Conservation (phyloP, 2,329 filamentous ascomycete genomes). For the Chrysoporthe puriensis region DNA sequence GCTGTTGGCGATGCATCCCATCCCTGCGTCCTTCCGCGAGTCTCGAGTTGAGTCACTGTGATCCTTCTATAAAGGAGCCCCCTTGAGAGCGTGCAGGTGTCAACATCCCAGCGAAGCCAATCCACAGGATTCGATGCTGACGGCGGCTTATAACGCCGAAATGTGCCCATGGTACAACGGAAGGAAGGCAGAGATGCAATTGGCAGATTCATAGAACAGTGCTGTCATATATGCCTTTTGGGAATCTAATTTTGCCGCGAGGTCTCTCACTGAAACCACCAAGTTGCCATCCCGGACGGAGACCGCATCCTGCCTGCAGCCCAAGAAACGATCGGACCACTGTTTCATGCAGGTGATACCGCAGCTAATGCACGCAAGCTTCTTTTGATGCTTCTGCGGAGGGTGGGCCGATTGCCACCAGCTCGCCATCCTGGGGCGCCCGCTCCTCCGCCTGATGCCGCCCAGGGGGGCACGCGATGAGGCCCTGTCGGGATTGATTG, state of each 20-base stretch:
- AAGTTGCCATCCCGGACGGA: not conserved
- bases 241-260: not conserved
- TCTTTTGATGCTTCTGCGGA: not conserved
- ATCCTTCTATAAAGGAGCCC: not conserved
- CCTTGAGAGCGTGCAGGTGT: not conserved
- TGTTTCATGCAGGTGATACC: slow-evolving; percentile 7
- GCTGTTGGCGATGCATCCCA: not conserved
- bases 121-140: not conserved
- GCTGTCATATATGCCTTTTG: not conserved
- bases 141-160: not conserved
- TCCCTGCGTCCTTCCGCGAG: not conserved
- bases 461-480: too few species aligned
- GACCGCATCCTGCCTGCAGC: not conserved
- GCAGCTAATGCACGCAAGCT: slow-evolving; percentile 9
- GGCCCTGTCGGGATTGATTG: not conserved
- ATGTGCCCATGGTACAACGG: not conserved
- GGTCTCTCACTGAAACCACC: not conserved
- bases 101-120: not conserved
- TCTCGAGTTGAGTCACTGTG: not conserved
- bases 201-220: not conserved
- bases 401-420: too few species aligned
- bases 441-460: too few species aligned
- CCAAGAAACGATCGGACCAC: not conserved
- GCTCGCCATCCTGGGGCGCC: too few species aligned
- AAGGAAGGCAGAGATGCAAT: not conserved